Conservation (phyloP, 306 rosid species). For the Erythrophleum fordii region DNA sequence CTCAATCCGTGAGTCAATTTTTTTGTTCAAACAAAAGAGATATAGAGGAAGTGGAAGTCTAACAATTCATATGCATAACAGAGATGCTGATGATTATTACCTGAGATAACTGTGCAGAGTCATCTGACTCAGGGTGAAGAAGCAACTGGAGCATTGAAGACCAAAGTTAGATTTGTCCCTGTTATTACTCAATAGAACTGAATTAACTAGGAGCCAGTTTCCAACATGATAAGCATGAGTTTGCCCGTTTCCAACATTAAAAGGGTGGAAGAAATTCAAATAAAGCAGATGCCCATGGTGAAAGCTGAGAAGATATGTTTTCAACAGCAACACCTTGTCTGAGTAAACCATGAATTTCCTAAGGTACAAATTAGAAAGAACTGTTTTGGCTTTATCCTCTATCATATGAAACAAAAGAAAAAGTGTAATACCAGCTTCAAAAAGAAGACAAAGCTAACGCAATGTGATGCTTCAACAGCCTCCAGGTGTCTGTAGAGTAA, state of each 20-base stretch:
- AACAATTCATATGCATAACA: conserved; percentile 11
- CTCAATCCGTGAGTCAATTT: conserved; percentile 66
- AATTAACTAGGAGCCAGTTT: not conserved
- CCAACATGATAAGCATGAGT: conserved; percentile 4
- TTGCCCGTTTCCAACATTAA: conserved; percentile 84
- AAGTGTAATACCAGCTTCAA: conserved; percentile 8
- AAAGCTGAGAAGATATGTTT: conserved; percentile 74
- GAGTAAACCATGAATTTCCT: conserved; percentile 89
- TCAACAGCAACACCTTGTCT: conserved; percentile 73
- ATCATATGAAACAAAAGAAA: not conserved
- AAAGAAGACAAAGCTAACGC: not conserved
- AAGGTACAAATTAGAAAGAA: conserved; percentile 40
- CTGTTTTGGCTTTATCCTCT: not conserved
- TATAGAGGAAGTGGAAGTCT: conserved; percentile 33
- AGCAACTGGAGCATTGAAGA: conserved; percentile 66
- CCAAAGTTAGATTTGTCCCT: conserved; percentile 11
- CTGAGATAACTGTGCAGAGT: conserved; percentile 97
- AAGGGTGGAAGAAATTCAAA: conserved; percentile 92
- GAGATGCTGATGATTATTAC: conserved; percentile 47
- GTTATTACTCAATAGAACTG: not conserved
- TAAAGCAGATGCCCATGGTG: conserved; percentile 98
- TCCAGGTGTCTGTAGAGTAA: not conserved
- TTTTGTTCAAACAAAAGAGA: conserved; percentile 17
- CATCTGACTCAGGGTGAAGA: conserved; percentile 93
- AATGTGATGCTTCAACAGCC: conserved; percentile 29